Base-by-base conservation (phyloP, 2,329 filamentous ascomycete species). In the Parafenestella ontariensis region DNA sequence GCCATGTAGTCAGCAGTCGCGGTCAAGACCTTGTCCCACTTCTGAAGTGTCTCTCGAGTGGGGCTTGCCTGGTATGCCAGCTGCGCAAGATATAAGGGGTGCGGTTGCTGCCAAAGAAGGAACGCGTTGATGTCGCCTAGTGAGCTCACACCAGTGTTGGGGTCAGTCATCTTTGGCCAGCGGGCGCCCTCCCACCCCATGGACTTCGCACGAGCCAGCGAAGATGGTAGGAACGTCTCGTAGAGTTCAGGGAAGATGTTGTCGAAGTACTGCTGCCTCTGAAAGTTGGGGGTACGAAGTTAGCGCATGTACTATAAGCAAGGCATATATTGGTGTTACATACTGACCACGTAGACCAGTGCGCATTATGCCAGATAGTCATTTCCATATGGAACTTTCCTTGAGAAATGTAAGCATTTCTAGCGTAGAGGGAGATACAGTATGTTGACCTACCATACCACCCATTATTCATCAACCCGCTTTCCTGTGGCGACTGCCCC, bases 31-130 rank as follows among this genome's bases (percentile, higher is more conserved):
- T 65, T 69, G 49, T 86, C 81, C 85, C 85, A 87, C 21, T 76
- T 76, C 42, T 66, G 48, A 8, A 87, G 65, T 0, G 79, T 83
- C 1, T 74, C 66, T 5, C 68, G 52, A 11, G 71, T 75, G 1
- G 81, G 78, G 28, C 73, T 76, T 0, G 76, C 75, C 37, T 80
- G 76, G 62, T 81, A 85, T 61, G 83, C 81, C 1, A 81, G 62
- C 64, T 85, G 83, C 0, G 84, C 85, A 56, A 87, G 82, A 62
- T 84, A 84, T 74, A 86, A 81, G 0, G 81, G 76, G 64, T 87
- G 85, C 10, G 84, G 84, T 21, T 68, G 84, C 58, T 87, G 85
- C 85, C 85, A 87, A 51, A 86, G 81, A 0, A 87, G 74, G 2
- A 87, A 69, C 2, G 80, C 81, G 62, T 87, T 87, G 62, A 87